These are phyloP conservation scores for Aspergillus unguis DNA, from an alignment of 2,329 filamentous ascomycete genomes.

Conservation along the genomic window DNA sequence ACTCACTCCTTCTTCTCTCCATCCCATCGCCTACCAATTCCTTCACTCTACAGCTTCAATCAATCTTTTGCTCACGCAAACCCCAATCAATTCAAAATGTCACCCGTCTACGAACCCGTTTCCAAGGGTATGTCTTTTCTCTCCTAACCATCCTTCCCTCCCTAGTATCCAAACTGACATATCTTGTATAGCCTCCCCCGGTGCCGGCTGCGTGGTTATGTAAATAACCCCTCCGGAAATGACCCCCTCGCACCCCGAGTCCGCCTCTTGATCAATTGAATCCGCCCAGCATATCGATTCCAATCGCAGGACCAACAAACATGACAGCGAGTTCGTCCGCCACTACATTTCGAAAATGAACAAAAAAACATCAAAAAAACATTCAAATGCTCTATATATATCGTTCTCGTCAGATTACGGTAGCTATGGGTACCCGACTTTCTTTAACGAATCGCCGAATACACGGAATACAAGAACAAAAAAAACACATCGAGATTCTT, in stretches of 20 bases:
- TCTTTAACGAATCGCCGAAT: not conserved
- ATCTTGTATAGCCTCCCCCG: conserved; percentile 20
- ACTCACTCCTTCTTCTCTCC: not conserved
- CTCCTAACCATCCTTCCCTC: not conserved
- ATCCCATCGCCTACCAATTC: not conserved
- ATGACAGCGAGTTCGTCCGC: not conserved
- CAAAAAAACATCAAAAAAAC: not conserved
- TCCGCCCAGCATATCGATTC: not conserved
- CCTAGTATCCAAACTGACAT: not conserved
- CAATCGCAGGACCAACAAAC: not conserved
- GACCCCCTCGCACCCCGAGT: not conserved
- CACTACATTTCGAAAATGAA: not conserved
- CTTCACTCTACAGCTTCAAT: not conserved
- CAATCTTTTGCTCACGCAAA: conserved; percentile 19
- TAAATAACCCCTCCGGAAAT: conserved; percentile 15
- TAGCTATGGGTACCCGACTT: not conserved
- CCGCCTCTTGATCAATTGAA: not conserved
- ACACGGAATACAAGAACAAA: no score
- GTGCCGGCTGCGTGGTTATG: conserved; percentile 32
- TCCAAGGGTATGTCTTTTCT: conserved; percentile 23
- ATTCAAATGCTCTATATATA: not conserved
- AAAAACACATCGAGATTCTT: no score
- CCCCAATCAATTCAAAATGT: conserved; percentile 22
- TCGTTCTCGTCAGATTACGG: not conserved
- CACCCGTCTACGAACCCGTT: conserved; percentile 22